Evolutionary conservation across 768 basidiomycete species (phyloP).

Genomic region (Hypholoma sublateritium): DNA sequence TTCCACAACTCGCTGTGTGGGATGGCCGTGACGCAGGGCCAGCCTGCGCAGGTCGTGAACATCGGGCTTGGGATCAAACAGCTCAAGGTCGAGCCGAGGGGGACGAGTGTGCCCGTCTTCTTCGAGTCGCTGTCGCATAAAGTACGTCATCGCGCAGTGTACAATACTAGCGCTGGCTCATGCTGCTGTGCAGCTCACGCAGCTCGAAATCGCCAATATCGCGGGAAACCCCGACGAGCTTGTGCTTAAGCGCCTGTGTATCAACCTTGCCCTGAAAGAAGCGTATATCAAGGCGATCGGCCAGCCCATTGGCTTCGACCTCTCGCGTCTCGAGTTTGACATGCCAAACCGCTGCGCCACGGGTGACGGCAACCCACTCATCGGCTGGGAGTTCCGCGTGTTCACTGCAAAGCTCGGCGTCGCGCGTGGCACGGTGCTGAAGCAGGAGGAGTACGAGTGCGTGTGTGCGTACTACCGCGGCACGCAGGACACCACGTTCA

Average conservation of each 20-base stretch:
- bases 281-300: conserved; percentile 86
- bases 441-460: conserved; percentile 74
- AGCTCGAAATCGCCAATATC: conserved; percentile 54
- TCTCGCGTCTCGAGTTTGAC: conserved; percentile 79
- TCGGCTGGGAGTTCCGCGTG: conserved; percentile 86
- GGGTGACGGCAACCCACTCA: conserved; percentile 67
- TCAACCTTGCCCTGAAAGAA: conserved; percentile 76
- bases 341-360: conserved; percentile 57
- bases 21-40: conserved; percentile 86
- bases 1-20: conserved; percentile 70
- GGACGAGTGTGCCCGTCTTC: conserved; percentile 59
- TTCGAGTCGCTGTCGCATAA: conserved; percentile 76
- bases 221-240: conserved; percentile 56
- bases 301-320: conserved; percentile 79
- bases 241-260: conserved; percentile 71
- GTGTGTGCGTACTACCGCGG: conserved; percentile 78
- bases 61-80: conserved; percentile 81
- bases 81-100: conserved; percentile 59
- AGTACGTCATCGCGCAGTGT: conserved; percentile 36
- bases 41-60: conserved; percentile 72
- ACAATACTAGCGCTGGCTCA: conserved; percentile 1
- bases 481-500: conserved; percentile 60
- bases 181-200: conserved; percentile 19
- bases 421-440: conserved; percentile 50
- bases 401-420: conserved; percentile 76